phyloP scores from a whole-genome alignment of 345 rosid genomes.

The Heritiera fomes region DNA sequence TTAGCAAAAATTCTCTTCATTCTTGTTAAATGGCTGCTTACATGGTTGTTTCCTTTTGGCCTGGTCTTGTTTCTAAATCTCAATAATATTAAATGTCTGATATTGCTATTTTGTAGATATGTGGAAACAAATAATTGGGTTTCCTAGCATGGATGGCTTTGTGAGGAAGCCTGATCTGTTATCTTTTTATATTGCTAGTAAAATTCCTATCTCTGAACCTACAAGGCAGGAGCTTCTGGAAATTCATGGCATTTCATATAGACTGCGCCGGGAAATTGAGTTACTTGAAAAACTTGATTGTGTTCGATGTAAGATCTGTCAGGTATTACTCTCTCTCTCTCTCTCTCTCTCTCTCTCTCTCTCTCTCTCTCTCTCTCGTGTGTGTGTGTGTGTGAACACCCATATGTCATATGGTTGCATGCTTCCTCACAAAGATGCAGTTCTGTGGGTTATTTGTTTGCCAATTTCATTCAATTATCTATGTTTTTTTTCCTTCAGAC shows the following conservation, averaged over 20 bases:
- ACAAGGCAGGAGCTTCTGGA: slow-evolving; percentile 94
- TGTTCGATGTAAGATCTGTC: slow-evolving; percentile 76
- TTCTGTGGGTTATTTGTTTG: neutral
- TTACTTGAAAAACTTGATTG: slow-evolving; percentile 71
- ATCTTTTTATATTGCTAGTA: slow-evolving; percentile 87
- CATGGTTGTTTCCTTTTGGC: slow-evolving; percentile 11
- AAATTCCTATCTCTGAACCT: slow-evolving; percentile 85
- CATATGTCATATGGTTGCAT: neutral
- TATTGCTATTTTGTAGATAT: slow-evolving; percentile 54
- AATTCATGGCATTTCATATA: slow-evolving; percentile 80
- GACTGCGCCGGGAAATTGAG: slow-evolving; percentile 84
- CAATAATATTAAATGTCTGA: neutral
- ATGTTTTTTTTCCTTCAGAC: slow-evolving; percentile 42
- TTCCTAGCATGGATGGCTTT: slow-evolving; percentile 67
- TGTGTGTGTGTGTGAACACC: neutral
- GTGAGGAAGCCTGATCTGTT: slow-evolving; percentile 79
- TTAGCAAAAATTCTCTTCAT: neutral
- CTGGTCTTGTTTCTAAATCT: neutral
- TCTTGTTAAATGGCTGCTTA: neutral
- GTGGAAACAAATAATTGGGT: slow-evolving; percentile 89
- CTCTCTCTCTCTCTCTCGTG: neutral
- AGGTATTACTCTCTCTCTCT: slow-evolving; percentile 45
- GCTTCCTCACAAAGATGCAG: neutral
- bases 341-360: neutral
- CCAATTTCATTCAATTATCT: neutral